Conservation (phyloP, 108 stramenopile species). For the Hondaea fermentalgiana region DNA sequence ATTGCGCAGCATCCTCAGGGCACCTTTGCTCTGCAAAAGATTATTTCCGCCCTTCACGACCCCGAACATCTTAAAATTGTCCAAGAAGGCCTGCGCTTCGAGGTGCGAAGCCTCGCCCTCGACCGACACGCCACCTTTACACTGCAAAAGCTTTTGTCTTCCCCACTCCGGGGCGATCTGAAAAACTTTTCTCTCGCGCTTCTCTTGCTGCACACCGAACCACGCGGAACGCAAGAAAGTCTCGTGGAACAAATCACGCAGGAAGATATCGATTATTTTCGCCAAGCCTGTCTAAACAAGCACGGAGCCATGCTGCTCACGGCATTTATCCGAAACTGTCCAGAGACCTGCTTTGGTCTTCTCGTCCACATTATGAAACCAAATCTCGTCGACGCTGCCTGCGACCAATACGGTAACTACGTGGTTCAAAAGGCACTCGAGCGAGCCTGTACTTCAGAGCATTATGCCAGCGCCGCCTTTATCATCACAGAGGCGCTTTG, state of each 20-base stretch:
- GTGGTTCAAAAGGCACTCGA: conserved; percentile 58
- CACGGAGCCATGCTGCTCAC: conserved; percentile 1
- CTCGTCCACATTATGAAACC: not conserved
- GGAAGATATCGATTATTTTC: not conserved
- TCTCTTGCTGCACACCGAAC: not conserved
- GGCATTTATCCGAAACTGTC: not conserved
- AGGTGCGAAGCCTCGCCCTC: not conserved
- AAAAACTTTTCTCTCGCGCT: not conserved
- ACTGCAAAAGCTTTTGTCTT: not conserved
- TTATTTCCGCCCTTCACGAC: not conserved
- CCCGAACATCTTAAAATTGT: not conserved
- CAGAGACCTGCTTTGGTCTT: not conserved
- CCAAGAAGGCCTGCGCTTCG: not conserved
- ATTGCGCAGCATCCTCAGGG: not conserved
- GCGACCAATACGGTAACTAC: conserved; percentile 79
- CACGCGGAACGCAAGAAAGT: not conserved
- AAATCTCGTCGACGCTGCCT: not conserved
- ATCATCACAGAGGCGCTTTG: not conserved
- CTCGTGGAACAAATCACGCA: not conserved
- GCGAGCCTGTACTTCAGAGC: not conserved
- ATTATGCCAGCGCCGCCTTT: not conserved
- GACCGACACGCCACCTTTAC: conserved; percentile 5
- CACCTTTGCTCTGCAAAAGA: conserved; percentile 11
- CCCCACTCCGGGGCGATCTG: not conserved
- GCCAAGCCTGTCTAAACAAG: not conserved